These are phyloP conservation scores for Antrodiella citrinella DNA, from an alignment of 768 basidiomycete species.

Conservation along the genomic window DNA sequence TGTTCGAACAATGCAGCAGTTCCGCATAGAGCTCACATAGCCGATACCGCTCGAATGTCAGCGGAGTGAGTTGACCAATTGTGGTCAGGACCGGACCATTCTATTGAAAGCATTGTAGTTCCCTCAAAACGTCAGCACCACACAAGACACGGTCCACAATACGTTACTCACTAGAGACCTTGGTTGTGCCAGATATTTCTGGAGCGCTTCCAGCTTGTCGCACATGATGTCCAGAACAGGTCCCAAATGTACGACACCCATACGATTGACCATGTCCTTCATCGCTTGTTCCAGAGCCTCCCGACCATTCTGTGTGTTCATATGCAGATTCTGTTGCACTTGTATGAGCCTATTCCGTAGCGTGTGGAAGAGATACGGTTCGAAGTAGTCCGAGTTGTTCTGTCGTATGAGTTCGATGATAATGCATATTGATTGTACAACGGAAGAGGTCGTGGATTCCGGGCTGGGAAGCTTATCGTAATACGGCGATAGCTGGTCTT, in stretches of 20 bases:
- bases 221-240: constrained; percentile 70
- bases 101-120: constrained; percentile 27
- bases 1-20: constrained; percentile 94
- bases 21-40: constrained; percentile 97
- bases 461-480: constrained; percentile 30
- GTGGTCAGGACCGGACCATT: constrained; percentile 64
- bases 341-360: constrained; percentile 85
- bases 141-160: constrained; percentile 1
- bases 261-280: constrained; percentile 73
- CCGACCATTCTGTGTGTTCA: constrained; percentile 49
- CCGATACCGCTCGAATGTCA: constrained; percentile 92
- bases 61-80: constrained; percentile 63
- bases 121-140: not conserved
- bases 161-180: constrained; percentile 59
- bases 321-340: constrained; percentile 62
- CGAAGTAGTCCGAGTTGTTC: constrained; percentile 98
- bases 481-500: constrained; percentile 6
- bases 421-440: constrained; percentile 80
- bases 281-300: constrained; percentile 63
- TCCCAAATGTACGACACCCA: constrained; percentile 89
- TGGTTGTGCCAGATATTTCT: constrained; percentile 61
- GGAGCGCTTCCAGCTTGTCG: constrained; percentile 58
- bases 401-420: constrained; percentile 92
- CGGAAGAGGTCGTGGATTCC: constrained; percentile 64
- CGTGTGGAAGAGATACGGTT: constrained; percentile 94